These are phyloP conservation scores for Pelargonium australe DNA, from an alignment of 441 rosid genomes.

Conservation along the genomic window DNA sequence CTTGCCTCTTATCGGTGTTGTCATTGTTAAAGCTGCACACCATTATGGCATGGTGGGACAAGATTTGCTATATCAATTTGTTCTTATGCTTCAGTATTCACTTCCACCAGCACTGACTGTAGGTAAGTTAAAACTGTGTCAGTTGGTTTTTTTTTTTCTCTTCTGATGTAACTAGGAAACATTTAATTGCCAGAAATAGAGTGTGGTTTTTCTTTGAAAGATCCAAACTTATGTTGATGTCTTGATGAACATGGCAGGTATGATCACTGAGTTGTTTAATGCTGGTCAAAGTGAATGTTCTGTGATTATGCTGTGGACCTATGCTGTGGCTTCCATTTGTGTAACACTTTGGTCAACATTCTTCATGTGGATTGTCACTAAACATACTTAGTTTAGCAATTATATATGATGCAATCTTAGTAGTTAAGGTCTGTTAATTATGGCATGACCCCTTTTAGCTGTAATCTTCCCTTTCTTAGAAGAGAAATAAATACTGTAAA, in stretches of 20 bases:
- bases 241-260: conserved; percentile 18
- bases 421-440: too few species aligned
- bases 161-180: too few species aligned
- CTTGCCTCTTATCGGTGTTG: conserved; percentile 26
- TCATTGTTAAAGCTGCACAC: conserved; percentile 24
- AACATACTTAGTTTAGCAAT: background rate
- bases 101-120: conserved; percentile 29
- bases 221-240: too few species aligned
- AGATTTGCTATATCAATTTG: conserved; percentile 26
- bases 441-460: too few species aligned
- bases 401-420: background rate
- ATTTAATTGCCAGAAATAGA: too few species aligned
- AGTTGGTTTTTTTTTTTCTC: background rate
- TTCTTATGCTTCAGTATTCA: conserved; percentile 31
- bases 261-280: conserved; percentile 27
- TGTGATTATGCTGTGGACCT: conserved; percentile 37
- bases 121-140: conserved; percentile 21
- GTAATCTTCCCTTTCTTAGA: too few species aligned
- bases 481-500: too few species aligned
- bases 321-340: conserved; percentile 27
- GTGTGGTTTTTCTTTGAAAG: background rate
- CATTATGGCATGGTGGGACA: conserved; percentile 29
- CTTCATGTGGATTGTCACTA: conserved; percentile 30
- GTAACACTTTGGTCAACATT: conserved; percentile 36
- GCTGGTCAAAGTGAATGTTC: conserved; percentile 30